Percentiles rank a stretch among this genome's conserved stretches.
phyloP scores from a whole-genome alignment of 345 rosid species.

The Eucalyptus sideroxylon region DNA sequence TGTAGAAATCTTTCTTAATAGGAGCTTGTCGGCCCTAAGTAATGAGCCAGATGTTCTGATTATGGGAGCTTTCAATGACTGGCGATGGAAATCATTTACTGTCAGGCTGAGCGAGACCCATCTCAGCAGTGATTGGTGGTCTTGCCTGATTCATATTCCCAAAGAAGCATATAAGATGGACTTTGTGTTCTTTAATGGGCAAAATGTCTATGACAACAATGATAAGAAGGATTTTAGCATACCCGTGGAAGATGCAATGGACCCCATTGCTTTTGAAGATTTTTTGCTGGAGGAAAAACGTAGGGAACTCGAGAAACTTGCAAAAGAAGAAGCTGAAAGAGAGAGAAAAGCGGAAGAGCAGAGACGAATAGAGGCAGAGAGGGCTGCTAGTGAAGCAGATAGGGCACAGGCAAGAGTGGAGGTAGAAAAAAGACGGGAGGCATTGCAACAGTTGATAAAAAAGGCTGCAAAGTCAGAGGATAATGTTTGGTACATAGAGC shows the following conservation, averaged over 20 bases:
- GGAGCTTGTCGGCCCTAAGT: slow-evolving; percentile 41
- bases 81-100: slow-evolving; percentile 86
- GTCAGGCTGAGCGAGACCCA: slow-evolving; percentile 50
- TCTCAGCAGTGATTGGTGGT: slow-evolving; percentile 79
- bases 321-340: slow-evolving; percentile 69
- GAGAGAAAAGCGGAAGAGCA: slow-evolving; percentile 67
- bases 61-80: slow-evolving; percentile 89
- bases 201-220: slow-evolving; percentile 69
- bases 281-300: slow-evolving; percentile 78
- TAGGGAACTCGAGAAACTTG: slow-evolving; percentile 63
- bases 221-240: slow-evolving; percentile 55
- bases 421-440: slow-evolving; percentile 33
- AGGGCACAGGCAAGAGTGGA: slow-evolving; percentile 62
- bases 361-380: slow-evolving; percentile 56
- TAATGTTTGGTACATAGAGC: slow-evolving; percentile 67
- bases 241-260: slow-evolving; percentile 65
- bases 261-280: slow-evolving; percentile 63
- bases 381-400: slow-evolving; percentile 71
- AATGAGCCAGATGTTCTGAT: slow-evolving; percentile 55
- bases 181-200: slow-evolving; percentile 84
- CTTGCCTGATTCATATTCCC: slow-evolving; percentile 68
- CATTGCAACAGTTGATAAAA: slow-evolving; percentile 26
- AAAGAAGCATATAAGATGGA: slow-evolving; percentile 85
- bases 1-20: slow-evolving; percentile 65
- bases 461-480: slow-evolving; percentile 36